These are phyloP conservation scores for Seiridium cupressi DNA, from an alignment of 2,329 filamentous ascomycete species.

Conservation along the genomic window DNA sequence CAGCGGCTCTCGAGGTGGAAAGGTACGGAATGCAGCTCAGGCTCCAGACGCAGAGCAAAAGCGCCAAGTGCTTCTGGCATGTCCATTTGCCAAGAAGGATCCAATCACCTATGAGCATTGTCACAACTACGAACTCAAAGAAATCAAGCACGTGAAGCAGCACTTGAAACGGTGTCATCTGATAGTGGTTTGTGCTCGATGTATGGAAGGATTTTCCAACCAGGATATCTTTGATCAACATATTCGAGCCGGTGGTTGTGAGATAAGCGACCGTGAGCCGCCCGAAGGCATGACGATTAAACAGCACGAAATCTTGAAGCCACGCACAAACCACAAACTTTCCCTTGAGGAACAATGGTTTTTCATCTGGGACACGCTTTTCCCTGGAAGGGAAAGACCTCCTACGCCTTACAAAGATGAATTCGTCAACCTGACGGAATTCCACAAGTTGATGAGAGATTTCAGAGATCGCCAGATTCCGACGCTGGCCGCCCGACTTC, in stretches of 20 bases:
- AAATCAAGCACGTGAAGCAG: slow-evolving; percentile 4
- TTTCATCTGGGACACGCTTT: slow-evolving; percentile 1
- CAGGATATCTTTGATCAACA: neutral
- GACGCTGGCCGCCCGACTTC: neutral
- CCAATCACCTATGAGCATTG: neutral
- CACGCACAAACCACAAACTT: neutral
- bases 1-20: neutral
- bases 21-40: neutral
- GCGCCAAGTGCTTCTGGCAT: neutral
- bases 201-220: neutral
- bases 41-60: neutral
- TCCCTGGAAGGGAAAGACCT: neutral
- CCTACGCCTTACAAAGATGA: neutral
- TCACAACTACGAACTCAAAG: slow-evolving; percentile 1
- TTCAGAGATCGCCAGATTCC: neutral
- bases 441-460: neutral
- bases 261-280: neutral
- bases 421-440: neutral
- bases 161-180: neutral
- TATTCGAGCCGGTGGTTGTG: neutral
- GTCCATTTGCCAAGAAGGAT: slow-evolving; percentile 3
- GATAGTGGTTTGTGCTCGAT: neutral
- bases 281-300: neutral
- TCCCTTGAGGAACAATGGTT: slow-evolving; percentile 1
- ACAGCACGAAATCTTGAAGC: neutral